phyloP scores from a whole-genome alignment of 1,284 basidiomycete species.

The Cystobasidiaceae sp. region DNA sequence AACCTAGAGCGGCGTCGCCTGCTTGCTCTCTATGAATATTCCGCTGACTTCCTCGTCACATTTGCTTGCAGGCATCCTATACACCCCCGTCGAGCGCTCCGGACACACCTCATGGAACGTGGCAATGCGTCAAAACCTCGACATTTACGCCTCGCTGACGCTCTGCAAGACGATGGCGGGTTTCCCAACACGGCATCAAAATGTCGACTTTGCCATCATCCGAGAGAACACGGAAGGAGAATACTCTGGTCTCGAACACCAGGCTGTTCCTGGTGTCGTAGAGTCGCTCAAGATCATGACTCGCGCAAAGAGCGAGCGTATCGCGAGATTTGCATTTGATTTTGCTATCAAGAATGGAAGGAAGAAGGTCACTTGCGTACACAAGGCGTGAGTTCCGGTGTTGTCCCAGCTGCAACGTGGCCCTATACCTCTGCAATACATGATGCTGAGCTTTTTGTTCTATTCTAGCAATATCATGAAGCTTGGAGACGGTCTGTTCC shows the following conservation, averaged over 20 bases:
- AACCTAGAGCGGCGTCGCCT: background rate
- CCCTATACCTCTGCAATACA: background rate
- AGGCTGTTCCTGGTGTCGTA: slow-evolving; percentile 92
- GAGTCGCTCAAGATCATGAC: slow-evolving; percentile 98
- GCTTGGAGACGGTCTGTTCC: slow-evolving; percentile 80
- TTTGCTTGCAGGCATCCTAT: slow-evolving; percentile 75
- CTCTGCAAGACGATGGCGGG: slow-evolving; percentile 98
- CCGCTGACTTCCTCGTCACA: background rate
- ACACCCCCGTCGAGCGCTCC: slow-evolving; percentile 92
- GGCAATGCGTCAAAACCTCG: slow-evolving; percentile 94
- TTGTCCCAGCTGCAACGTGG: slow-evolving; percentile 39
- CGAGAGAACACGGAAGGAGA: slow-evolving; percentile 99
- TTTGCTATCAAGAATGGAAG: slow-evolving; percentile 98
- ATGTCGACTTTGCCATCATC: slow-evolving; percentile 98
- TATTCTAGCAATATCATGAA: slow-evolving; percentile 1
- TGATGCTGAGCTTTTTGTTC: background rate
- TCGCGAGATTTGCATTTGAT: slow-evolving; percentile 95
- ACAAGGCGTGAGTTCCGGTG: slow-evolving; percentile 99
- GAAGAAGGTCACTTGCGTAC: slow-evolving; percentile 99
- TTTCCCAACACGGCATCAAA: slow-evolving; percentile 88
- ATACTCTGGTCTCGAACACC: slow-evolving; percentile 98
- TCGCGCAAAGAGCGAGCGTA: slow-evolving; percentile 90
- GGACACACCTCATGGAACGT: slow-evolving; percentile 99
- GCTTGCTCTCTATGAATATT: no score
- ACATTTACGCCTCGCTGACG: slow-evolving; percentile 97